These are phyloP conservation scores for Tritrichomonas musculus DNA, from an alignment of 208 protist species.

Conservation along the genomic window DNA sequence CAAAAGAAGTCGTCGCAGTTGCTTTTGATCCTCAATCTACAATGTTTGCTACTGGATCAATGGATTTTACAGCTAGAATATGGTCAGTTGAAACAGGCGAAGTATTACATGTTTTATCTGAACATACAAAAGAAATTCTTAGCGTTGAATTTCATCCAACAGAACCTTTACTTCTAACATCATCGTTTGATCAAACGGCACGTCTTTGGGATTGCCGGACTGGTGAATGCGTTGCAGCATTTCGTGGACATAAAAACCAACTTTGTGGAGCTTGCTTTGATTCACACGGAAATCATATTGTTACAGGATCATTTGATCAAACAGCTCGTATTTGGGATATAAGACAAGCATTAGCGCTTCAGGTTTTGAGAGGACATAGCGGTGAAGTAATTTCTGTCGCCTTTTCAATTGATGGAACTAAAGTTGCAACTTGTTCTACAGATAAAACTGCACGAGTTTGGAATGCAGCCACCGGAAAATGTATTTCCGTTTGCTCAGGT, in stretches of 20 bases:
- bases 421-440: constrained; percentile 77
- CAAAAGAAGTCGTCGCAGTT: constrained; percentile 76
- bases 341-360: constrained; percentile 67
- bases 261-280: constrained; percentile 74
- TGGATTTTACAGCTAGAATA: constrained; percentile 83
- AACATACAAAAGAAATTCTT: constrained; percentile 82
- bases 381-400: constrained; percentile 77
- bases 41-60: constrained; percentile 75
- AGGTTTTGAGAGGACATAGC: constrained; percentile 73
- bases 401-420: constrained; percentile 71
- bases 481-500: constrained; percentile 63
- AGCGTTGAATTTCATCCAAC: constrained; percentile 72
- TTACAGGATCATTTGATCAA: constrained; percentile 82
- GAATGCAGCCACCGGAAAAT: constrained; percentile 66
- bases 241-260: constrained; percentile 77
- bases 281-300: constrained; percentile 66
- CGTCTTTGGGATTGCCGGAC: constrained; percentile 77
- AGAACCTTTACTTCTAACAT: constrained; percentile 64
- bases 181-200: constrained; percentile 87
- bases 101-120: constrained; percentile 68
- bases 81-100: constrained; percentile 74
- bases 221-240: constrained; percentile 71
- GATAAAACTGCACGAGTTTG: constrained; percentile 79
- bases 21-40: constrained; percentile 49
- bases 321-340: constrained; percentile 81